Evolutionary conservation across 495 filamentous ascomycete species (phyloP).

Genomic region (Saxophila tyrrhenica): DNA sequence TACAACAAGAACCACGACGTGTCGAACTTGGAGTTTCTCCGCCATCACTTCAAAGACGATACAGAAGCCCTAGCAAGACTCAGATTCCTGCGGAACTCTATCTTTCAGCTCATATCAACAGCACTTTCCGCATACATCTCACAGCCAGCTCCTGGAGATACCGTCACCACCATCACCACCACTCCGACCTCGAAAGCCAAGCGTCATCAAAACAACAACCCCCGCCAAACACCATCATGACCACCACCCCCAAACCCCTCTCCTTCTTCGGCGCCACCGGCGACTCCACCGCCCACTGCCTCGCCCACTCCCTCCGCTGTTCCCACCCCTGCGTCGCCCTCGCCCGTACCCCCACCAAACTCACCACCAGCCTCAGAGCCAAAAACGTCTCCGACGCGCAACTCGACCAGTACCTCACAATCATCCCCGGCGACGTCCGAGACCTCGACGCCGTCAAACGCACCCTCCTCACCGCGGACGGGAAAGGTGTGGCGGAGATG

Average conservation of each 20-base stretch:
- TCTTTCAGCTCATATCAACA: too few species aligned
- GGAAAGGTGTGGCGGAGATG: slow-evolving; percentile 20
- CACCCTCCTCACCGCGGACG: slow-evolving; percentile 11
- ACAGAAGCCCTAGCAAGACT: too few species aligned
- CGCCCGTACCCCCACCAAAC: slow-evolving; percentile 52
- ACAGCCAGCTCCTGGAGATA: too few species aligned
- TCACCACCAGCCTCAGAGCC: slow-evolving; percentile 34
- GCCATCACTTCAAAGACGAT: too few species aligned
- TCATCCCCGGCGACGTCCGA: slow-evolving; percentile 26
- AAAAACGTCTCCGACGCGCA: slow-evolving; percentile 15
- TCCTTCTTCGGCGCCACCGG: slow-evolving; percentile 50
- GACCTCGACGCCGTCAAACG: slow-evolving; percentile 21
- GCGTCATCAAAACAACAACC: too few species aligned
- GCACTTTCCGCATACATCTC: too few species aligned
- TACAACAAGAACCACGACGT: too few species aligned
- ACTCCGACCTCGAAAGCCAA: too few species aligned
- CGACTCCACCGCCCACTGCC: slow-evolving; percentile 37
- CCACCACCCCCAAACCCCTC: slow-evolving; percentile 23
- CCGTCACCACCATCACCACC: too few species aligned
- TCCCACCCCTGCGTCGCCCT: slow-evolving; percentile 24
- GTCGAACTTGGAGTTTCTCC: too few species aligned
- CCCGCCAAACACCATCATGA: too few species aligned
- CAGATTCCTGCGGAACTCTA: too few species aligned
- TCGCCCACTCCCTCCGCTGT: slow-evolving; percentile 20
- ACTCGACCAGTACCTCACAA: slow-evolving; percentile 24